Evolutionary conservation across 768 basidiomycete genomes (phyloP).

Genomic region (Boletus vinaceobasis): DNA sequence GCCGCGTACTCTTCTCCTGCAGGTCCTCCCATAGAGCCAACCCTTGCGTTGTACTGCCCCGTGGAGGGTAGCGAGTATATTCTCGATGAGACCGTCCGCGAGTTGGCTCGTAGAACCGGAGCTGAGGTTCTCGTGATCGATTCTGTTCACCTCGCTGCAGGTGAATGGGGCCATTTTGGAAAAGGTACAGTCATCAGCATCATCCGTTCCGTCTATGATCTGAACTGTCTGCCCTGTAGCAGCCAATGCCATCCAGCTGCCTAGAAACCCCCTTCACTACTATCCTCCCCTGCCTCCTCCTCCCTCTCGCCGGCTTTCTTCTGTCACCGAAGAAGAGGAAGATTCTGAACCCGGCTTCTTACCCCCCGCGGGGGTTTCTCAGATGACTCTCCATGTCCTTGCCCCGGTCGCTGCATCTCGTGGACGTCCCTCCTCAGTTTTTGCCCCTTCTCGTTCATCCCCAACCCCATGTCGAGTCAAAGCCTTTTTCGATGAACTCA

Average conservation of each 20-base stretch:
- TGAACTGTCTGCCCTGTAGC: constrained; percentile 41
- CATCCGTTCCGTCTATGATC: background rate
- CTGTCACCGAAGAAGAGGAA: constrained; percentile 39
- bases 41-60: constrained; percentile 83
- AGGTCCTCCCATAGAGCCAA: constrained; percentile 67
- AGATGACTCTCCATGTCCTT: constrained; percentile 47
- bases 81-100: constrained; percentile 73
- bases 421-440: constrained; percentile 30
- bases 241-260: constrained; percentile 62
- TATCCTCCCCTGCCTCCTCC: constrained; percentile 30
- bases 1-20: constrained; percentile 56
- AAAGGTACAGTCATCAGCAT: constrained; percentile 46
- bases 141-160: constrained; percentile 78
- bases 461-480: constrained; percentile 56
- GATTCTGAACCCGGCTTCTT: constrained; percentile 49
- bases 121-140: constrained; percentile 86
- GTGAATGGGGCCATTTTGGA: constrained; percentile 85
- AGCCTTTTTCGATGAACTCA: constrained; percentile 71
- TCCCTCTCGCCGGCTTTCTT: constrained; percentile 25
- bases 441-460: constrained; percentile 39
- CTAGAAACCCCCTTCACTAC: constrained; percentile 76
- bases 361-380: constrained; percentile 33
- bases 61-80: constrained; percentile 79
- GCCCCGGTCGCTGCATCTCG: constrained; percentile 35
- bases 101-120: constrained; percentile 67